Conservation (phyloP, 495 filamentous ascomycete species). For the Durotheca rogersii region DNA sequence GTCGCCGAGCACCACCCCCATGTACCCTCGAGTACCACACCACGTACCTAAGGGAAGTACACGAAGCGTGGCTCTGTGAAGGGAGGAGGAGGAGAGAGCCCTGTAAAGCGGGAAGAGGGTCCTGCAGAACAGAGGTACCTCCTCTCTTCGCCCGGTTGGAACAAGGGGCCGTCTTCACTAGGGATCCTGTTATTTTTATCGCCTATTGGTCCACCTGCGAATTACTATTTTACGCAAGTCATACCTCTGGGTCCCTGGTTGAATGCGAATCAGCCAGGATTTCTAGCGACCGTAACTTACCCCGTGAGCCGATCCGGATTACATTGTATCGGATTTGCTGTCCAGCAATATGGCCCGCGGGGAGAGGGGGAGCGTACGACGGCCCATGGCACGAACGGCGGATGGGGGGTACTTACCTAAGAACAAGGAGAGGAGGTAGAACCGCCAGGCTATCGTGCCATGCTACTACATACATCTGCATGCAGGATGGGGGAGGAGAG, state of each 20-base stretch:
- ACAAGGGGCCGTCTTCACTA: constrained; percentile 7
- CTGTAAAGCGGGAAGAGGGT: constrained; percentile 30
- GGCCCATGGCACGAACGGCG: constrained; percentile 21
- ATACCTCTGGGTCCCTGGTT: constrained; percentile 16
- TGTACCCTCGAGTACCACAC: no score
- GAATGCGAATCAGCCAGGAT: constrained; percentile 26
- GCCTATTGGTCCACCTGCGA: constrained; percentile 27
- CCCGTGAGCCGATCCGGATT: constrained; percentile 26
- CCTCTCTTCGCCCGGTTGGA: constrained; percentile 19
- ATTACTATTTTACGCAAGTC: constrained; percentile 30
- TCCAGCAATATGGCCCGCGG: constrained; percentile 4
- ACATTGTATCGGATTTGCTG: constrained; percentile 1
- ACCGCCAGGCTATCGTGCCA: constrained; percentile 22
- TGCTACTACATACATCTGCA: constrained; percentile 28
- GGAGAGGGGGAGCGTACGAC: constrained; percentile 7
- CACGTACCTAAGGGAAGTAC: no score
- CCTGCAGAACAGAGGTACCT: constrained; percentile 26
- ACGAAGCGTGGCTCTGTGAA: constrained; percentile 29
- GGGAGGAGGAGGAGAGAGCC: constrained; percentile 12
- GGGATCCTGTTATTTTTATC: constrained; percentile 31
- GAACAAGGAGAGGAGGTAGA: constrained; percentile 24
- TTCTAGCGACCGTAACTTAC: constrained; percentile 18
- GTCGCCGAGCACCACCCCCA: constrained; percentile 11
- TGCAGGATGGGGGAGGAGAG: constrained; percentile 17
- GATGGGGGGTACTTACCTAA: no score